Base-by-base conservation (phyloP, 768 basidiomycete species). In the Lactarius sp. region DNA sequence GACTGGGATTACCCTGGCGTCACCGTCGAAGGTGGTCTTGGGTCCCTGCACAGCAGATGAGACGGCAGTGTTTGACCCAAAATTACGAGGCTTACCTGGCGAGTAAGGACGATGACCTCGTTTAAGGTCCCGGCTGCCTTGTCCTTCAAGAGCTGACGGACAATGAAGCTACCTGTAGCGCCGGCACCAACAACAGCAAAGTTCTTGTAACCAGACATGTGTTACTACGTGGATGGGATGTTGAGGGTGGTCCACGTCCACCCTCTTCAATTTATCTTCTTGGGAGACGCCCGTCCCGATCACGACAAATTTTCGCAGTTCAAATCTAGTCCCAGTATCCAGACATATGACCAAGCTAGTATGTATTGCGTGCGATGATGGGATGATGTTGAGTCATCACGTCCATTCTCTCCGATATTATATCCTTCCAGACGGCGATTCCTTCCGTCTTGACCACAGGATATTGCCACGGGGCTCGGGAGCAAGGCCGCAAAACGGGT, bases 81-180 rank as follows among this genome's bases (percentile, higher is more conserved):
- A 49, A 47, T 47, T 27, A 12, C 12, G 7, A 20, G 16, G 20
- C 59, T 33, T 34, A 52, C 66, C 16, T 51, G 16, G 12, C 67
- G 67, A 37, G 65, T 61, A 12, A 68, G 64, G 31, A 68, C 60
- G 22, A 56, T 51, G 18, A 68, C 64, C 3, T 39, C 47, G 6
- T 58, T 46, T 10, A 68, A 37, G 10, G 34, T 62, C 18, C 67
- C 67, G 1, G 41, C 31, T 2, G 37, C 37, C 42, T 68, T 60
- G 20, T 60, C 39, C 52, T 52, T 60, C 54, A 68, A 42, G 8
- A 68, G 41, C 52, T 66, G 66, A 5, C 53, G 61, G 44, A 67
- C 37, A n/a, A 68, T 51, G 49, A 59, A 62, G 42, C 52, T 52
- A 27, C 66, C 66, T 2, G 66, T 59, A 8, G 50, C 13, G 27